These are phyloP conservation scores for Peniophora sp. DNA, from an alignment of 1,284 basidiomycete genomes.

Conservation along the genomic window DNA sequence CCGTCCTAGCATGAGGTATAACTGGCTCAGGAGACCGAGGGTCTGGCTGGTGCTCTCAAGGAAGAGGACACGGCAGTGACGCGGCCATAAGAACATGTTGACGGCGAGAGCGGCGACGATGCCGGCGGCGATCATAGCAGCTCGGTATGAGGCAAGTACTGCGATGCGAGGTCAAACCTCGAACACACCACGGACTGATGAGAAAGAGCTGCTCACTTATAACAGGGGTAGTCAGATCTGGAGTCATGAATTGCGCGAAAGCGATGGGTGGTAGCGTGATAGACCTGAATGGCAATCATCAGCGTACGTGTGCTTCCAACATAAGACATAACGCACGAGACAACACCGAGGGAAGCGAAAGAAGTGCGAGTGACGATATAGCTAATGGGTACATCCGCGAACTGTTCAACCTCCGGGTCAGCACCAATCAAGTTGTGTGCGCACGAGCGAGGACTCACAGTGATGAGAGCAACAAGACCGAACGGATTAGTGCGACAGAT, in stretches of 20 bases:
- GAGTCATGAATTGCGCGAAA: slow-evolving; percentile 29
- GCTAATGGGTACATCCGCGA: slow-evolving; percentile 37
- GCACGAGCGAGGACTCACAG: slow-evolving; percentile 24
- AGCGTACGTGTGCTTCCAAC: not conserved
- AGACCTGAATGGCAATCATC: slow-evolving; percentile 21
- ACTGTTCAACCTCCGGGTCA: slow-evolving; percentile 16
- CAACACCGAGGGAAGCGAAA: slow-evolving; percentile 35
- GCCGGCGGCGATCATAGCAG: slow-evolving; percentile 34
- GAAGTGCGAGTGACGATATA: slow-evolving; percentile 36
- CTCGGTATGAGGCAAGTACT: slow-evolving; percentile 35
- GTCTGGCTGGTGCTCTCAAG: slow-evolving; percentile 32
- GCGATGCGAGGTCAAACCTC: not conserved
- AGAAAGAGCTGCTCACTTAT: slow-evolving; percentile 17
- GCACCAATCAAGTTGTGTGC: not conserved
- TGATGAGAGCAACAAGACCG: slow-evolving; percentile 33
- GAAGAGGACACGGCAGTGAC: slow-evolving; percentile 41
- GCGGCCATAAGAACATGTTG: slow-evolving; percentile 40
- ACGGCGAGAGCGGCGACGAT: slow-evolving; percentile 37
- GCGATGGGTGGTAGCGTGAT: slow-evolving; percentile 39
- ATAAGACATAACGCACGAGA: slow-evolving; percentile 27
- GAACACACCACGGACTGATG: slow-evolving; percentile 4
- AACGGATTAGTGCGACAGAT: slow-evolving; percentile 36
- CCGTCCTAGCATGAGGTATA: slow-evolving; percentile 41
- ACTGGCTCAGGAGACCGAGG: slow-evolving; percentile 31
- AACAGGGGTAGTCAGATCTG: slow-evolving; percentile 18